Evolutionary conservation across 305 asterid genomes (phyloP).

Genomic region (Solanum hybrid): DNA sequence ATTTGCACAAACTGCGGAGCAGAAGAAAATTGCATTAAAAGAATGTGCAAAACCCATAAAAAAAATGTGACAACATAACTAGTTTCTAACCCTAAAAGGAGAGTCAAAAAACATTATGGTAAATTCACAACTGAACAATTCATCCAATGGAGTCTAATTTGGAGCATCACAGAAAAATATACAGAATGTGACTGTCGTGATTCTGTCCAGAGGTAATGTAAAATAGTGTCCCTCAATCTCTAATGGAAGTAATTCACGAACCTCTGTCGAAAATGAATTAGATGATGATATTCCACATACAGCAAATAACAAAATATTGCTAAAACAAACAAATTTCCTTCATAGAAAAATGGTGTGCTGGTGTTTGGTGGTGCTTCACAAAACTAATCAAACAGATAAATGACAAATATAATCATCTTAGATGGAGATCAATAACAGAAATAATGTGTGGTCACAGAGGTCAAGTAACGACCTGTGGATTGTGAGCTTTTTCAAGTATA

Average conservation of each 20-base stretch:
- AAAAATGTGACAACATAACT: not conserved
- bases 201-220: not conserved
- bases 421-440: not conserved
- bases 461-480: not conserved
- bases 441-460: not conserved
- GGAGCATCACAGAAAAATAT: not conserved
- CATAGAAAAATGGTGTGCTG: not conserved
- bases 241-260: not conserved
- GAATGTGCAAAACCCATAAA: not conserved
- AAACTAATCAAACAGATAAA: not conserved
- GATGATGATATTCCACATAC: not conserved
- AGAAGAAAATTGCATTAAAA: not conserved
- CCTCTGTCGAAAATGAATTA: not conserved
- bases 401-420: not conserved
- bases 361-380: not conserved
- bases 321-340: not conserved
- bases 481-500: not conserved
- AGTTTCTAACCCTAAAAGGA: not conserved
- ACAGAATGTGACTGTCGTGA: not conserved
- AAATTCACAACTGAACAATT: not conserved
- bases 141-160: not conserved
- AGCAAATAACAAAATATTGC: not conserved
- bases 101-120: not conserved
- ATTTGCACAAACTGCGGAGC: constrained; percentile 22
- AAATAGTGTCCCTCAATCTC: not conserved